Evolutionary conservation across 805 yeast species (phyloP).

Genomic region (Jamesozyma lodderae): DNA sequence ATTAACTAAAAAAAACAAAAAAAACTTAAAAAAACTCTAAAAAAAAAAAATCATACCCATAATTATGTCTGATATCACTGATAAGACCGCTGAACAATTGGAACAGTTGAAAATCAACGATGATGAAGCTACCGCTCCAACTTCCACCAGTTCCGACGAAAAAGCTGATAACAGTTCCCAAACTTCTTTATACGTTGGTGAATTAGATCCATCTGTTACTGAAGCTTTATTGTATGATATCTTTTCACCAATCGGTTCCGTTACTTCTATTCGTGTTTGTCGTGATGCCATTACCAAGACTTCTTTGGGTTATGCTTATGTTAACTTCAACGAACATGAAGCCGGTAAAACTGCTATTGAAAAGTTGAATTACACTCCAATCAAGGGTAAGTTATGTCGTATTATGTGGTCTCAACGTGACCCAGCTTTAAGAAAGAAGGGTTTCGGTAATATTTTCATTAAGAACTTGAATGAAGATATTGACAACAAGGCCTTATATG

Average conservation of each 20-base stretch:
- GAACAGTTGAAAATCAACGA: slow-evolving; percentile 29
- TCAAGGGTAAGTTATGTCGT: slow-evolving; percentile 95
- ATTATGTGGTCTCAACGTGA: slow-evolving; percentile 99
- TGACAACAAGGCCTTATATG: slow-evolving; percentile 97
- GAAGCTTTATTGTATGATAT: slow-evolving; percentile 93
- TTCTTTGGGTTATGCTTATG: slow-evolving; percentile 97
- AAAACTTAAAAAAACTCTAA: slow-evolving; percentile 15
- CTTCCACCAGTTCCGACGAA: slow-evolving; percentile 13
- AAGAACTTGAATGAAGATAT: slow-evolving; percentile 97
- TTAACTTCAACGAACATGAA: slow-evolving; percentile 79
- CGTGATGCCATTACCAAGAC: slow-evolving; percentile 96
- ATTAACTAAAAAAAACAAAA: slow-evolving; percentile 11
- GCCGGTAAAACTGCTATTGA: slow-evolving; percentile 94
- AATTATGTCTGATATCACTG: slow-evolving; percentile 32
- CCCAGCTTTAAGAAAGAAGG: slow-evolving; percentile 88
- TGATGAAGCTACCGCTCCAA: slow-evolving; percentile 25
- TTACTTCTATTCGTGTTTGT: slow-evolving; percentile 94
- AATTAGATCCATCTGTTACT: slow-evolving; percentile 82
- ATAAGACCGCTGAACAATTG: slow-evolving; percentile 31
- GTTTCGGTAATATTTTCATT: slow-evolving; percentile 94
- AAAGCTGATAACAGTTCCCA: slow-evolving; percentile 41
- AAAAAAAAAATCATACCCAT: slow-evolving; percentile 13
- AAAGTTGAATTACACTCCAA: slow-evolving; percentile 85
- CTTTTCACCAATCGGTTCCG: slow-evolving; percentile 91
- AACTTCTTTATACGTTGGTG: slow-evolving; percentile 95